These are phyloP conservation scores for Cubamyces sp. DNA, from an alignment of 768 basidiomycete genomes.

Conservation along the genomic window DNA sequence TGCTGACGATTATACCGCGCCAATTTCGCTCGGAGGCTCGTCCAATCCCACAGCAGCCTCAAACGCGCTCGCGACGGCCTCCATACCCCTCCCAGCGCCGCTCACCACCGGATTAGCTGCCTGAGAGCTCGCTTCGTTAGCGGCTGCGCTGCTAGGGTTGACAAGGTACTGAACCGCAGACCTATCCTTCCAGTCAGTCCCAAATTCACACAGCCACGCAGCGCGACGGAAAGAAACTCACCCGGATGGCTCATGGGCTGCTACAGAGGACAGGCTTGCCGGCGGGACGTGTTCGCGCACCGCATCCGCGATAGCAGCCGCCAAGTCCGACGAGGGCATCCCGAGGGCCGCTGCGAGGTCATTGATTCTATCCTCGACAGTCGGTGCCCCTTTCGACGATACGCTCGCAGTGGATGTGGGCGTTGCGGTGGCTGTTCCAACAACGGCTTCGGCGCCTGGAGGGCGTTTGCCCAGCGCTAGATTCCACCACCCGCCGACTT, in stretches of 20 bases:
- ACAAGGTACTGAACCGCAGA: constrained; percentile 31
- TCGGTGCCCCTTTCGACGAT: constrained; percentile 23
- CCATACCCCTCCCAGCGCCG: constrained; percentile 10
- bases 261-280: constrained; percentile 60
- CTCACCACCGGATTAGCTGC: constrained; percentile 15
- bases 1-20: constrained; percentile 15
- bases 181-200: constrained; percentile 13
- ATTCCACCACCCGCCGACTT: constrained; percentile 68
- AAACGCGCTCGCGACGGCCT: constrained; percentile 24
- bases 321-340: constrained; percentile 61
- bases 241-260: constrained; percentile 48
- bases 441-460: constrained; percentile 28
- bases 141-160: constrained; percentile 24
- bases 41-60: constrained; percentile 34
- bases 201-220: not conserved
- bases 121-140: constrained; percentile 17
- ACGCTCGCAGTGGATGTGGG: constrained; percentile 11
- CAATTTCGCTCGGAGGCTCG: constrained; percentile 33
- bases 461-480: constrained; percentile 46
- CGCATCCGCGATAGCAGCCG: constrained; percentile 63
- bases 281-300: constrained; percentile 63
- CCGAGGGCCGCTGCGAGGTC: constrained; percentile 66
- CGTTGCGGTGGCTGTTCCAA: constrained; percentile 13
- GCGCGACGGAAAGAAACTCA: constrained; percentile 12
- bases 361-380: constrained; percentile 59